Conservation (phyloP, 306 rosid genomes). For the Bauhinia variegata region DNA sequence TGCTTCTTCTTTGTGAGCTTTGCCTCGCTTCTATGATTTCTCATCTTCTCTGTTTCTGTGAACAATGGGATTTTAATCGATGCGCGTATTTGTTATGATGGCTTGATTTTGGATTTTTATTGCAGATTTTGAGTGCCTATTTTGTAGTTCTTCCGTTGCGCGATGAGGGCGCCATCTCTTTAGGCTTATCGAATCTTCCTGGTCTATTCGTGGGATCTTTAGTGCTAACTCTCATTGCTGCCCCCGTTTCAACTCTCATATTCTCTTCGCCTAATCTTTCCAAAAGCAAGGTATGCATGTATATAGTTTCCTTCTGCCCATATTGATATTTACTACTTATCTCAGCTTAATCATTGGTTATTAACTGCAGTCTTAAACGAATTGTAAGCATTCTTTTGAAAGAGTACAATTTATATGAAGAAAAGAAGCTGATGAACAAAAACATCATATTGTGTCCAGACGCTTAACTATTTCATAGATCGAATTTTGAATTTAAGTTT, state of each 20-base stretch:
- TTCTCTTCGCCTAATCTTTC: conserved; percentile 79
- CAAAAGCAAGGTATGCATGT: conserved; percentile 62
- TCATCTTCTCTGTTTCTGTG: conserved; percentile 12
- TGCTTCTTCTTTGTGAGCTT: conserved; percentile 92
- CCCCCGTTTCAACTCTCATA: conserved; percentile 81
- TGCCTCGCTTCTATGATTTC: no score
- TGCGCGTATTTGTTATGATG: background rate
- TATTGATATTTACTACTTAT: background rate
- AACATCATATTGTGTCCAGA: no score
- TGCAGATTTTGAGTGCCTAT: conserved; percentile 92
- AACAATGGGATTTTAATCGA: background rate
- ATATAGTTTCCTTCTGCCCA: background rate
- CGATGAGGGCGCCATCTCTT: conserved; percentile 89
- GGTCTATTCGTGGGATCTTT: conserved; percentile 79
- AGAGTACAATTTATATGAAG: background rate
- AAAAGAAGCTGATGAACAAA: no score
- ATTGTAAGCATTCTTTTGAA: background rate
- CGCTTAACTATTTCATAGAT: no score
- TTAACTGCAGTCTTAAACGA: background rate
- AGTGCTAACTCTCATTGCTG: conserved; percentile 78
- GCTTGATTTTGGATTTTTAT: background rate
- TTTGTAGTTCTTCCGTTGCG: conserved; percentile 96
- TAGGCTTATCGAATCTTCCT: conserved; percentile 85
- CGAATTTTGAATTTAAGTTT: no score
- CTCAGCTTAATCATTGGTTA: no score